A percentile compares a stretch with the other conserved stretches of the same genome.
phyloP scores from a whole-genome alignment of 352 stramenopile genomes.

The Phytopythium boreale region DNA sequence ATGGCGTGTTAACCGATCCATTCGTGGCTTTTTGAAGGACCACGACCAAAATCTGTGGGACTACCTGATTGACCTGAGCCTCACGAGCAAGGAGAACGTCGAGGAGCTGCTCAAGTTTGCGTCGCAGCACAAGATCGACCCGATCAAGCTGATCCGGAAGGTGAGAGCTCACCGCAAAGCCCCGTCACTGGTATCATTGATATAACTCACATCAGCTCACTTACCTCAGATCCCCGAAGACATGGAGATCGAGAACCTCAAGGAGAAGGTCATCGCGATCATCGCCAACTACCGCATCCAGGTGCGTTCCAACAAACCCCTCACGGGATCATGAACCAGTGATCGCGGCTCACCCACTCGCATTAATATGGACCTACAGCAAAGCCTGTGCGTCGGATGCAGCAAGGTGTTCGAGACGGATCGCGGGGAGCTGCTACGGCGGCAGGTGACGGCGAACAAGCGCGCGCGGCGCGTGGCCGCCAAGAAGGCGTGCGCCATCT shows the following conservation, averaged over 20 bases:
- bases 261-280: constrained; percentile 78
- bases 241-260: constrained; percentile 80
- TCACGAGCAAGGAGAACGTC: constrained; percentile 75
- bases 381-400: constrained; percentile 74
- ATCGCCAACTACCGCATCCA: constrained; percentile 80
- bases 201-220: neutral
- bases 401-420: constrained; percentile 81
- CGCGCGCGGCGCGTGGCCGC: constrained; percentile 53
- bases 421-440: constrained; percentile 61
- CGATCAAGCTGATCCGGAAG: constrained; percentile 83
- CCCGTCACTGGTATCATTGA: neutral
- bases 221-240: constrained; percentile 64
- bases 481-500: constrained; percentile 65
- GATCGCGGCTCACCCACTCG: neutral
- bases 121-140: constrained; percentile 80
- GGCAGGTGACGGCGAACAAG: constrained; percentile 63
- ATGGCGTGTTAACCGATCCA: neutral
- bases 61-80: constrained; percentile 78
- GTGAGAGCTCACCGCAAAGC: constrained; percentile 15
- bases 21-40: constrained; percentile 22
- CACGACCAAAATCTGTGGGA: constrained; percentile 78
- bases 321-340: too few relatives aligned
- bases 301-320: constrained; percentile 33
- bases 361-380: constrained; percentile 21
- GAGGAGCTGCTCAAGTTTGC: constrained; percentile 71